Evolutionary conservation across 2,329 filamentous ascomycete genomes (phyloP).

Genomic region (Phoma sp.): DNA sequence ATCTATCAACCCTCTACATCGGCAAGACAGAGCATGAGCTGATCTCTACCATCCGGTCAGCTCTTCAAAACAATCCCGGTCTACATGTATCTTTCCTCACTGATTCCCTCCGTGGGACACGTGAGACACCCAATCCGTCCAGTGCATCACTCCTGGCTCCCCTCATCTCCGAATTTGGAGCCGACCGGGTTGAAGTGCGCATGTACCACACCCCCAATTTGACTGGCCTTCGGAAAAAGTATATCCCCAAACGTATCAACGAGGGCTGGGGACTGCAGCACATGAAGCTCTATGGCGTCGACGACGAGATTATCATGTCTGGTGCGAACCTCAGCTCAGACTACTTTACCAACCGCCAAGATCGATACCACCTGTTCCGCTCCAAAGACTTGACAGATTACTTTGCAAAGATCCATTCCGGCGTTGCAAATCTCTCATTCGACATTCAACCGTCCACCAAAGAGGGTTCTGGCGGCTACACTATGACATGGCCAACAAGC

Average conservation of each 20-base stretch:
- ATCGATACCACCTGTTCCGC: constrained; percentile 90
- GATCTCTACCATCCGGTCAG: constrained; percentile 76
- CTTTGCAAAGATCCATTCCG: constrained; percentile 77
- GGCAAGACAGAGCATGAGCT: constrained; percentile 91
- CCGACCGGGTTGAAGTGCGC: constrained; percentile 84
- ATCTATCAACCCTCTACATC: constrained; percentile 95
- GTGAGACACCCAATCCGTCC: constrained; percentile 84
- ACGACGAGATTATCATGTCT: constrained; percentile 94
- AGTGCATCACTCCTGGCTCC: constrained; percentile 87
- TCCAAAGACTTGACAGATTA: constrained; percentile 81
- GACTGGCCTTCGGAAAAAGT: constrained; percentile 81
- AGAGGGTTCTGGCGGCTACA: constrained; percentile 56
- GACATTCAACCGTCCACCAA: constrained; percentile 68
- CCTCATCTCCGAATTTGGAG: constrained; percentile 82
- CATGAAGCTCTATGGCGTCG: constrained; percentile 97
- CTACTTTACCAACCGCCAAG: constrained; percentile 95
- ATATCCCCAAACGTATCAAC: constrained; percentile 88
- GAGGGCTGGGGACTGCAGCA: constrained; percentile 98
- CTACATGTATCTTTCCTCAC: constrained; percentile 88
- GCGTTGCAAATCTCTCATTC: constrained; percentile 82
- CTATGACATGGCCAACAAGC: constrained; percentile 72
- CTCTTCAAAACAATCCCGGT: constrained; percentile 74
- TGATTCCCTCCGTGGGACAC: constrained; percentile 87
- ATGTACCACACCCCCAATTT: constrained; percentile 99
- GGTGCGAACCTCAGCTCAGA: constrained; percentile 86